Percentiles rank a stretch among this genome's conserved stretches.
phyloP scores from a whole-genome alignment of 768 basidiomycete species.

The Suillus spraguei region DNA sequence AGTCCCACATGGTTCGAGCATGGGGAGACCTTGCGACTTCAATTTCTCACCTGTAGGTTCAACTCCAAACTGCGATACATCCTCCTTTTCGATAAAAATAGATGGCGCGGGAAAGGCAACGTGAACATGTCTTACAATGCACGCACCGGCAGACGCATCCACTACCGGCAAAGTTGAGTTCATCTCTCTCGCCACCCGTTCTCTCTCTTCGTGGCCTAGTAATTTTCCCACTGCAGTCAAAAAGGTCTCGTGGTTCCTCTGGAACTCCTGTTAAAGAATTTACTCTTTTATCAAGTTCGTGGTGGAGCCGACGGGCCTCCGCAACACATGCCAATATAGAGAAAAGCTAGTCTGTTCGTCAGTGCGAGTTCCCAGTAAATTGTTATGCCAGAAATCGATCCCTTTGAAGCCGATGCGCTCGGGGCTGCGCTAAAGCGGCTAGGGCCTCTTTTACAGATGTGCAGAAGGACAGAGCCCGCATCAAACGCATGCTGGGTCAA shows the following conservation, averaged over 20 bases:
- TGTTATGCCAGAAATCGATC: constrained; percentile 23
- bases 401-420: constrained; percentile 32
- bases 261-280: constrained; percentile 8
- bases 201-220: constrained; percentile 10
- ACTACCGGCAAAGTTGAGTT: constrained; percentile 7
- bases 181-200: constrained; percentile 18
- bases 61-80: constrained; percentile 5
- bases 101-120: constrained; percentile 15
- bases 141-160: constrained; percentile 16
- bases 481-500: constrained; percentile 23
- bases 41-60: constrained; percentile 26
- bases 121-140: constrained; percentile 6
- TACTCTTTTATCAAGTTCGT: constrained; percentile 20
- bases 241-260: constrained; percentile 18
- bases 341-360: constrained; percentile 5
- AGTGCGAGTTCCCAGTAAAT: constrained; percentile 16
- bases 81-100: constrained; percentile 15
- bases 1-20: constrained; percentile 22
- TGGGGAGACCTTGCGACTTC: constrained; percentile 20
- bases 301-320: constrained; percentile 23
- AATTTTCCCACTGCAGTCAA: constrained; percentile 26
- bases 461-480: constrained; percentile 31
- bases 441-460: constrained; percentile 33
- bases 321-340: constrained; percentile 14
- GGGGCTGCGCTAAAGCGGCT: constrained; percentile 30